These are phyloP conservation scores for Suillus hirtellus DNA, from an alignment of 768 basidiomycete species.

Conservation along the genomic window DNA sequence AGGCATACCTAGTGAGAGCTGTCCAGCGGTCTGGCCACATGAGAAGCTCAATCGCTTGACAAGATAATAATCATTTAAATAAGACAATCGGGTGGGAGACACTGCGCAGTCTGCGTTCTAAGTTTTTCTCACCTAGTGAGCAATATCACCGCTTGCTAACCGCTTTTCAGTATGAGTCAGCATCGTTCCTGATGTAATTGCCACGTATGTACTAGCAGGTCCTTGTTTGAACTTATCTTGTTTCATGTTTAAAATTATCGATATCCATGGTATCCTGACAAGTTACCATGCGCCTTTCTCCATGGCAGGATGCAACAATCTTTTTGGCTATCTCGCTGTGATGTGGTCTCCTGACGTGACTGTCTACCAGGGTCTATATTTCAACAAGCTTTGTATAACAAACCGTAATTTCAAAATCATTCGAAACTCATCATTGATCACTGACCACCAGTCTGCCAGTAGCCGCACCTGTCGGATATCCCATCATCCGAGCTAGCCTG, in stretches of 20 bases:
- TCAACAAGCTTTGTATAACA: background rate
- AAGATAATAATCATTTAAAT: background rate
- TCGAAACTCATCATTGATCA: background rate
- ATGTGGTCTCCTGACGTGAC: too few relatives aligned
- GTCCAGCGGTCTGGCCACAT: background rate
- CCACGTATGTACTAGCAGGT: background rate
- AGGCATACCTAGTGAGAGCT: background rate
- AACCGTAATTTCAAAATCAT: background rate
- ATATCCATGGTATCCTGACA: background rate
- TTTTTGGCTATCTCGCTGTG: background rate
- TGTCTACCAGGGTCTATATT: background rate
- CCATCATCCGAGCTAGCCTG: background rate
- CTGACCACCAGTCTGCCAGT: background rate
- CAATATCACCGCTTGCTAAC: background rate
- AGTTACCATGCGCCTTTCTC: background rate
- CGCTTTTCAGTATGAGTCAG: background rate
- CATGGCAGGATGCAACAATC: background rate
- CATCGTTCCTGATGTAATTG: background rate
- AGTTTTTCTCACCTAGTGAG: background rate
- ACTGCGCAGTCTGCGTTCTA: background rate
- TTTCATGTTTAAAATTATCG: slow-evolving; percentile 3
- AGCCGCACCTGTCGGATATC: background rate
- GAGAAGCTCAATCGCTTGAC: background rate
- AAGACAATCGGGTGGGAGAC: background rate
- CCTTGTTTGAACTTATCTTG: background rate